Conservation (phyloP, 495 filamentous ascomycete genomes). For the Penicillium arizonense region DNA sequence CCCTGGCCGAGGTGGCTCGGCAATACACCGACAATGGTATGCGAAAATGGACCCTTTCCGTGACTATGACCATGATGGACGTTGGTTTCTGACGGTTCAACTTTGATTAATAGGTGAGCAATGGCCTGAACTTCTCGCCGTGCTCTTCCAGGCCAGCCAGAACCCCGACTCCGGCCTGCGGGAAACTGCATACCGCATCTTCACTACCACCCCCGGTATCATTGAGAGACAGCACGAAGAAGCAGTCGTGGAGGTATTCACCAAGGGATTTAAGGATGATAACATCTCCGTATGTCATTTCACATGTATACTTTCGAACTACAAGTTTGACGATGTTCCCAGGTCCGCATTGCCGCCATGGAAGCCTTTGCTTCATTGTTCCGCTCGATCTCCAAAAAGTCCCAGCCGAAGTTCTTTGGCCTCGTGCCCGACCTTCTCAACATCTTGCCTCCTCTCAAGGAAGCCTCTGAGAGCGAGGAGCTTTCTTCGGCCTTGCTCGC, state of each 20-base stretch:
- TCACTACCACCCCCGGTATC: conserved; percentile 91
- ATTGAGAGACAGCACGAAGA: conserved; percentile 95
- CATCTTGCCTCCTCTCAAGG: conserved; percentile 89
- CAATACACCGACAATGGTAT: conserved; percentile 90
- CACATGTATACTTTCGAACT: background rate
- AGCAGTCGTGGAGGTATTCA: conserved; percentile 78
- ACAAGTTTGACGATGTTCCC: conserved; percentile 7
- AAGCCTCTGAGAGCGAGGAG: conserved; percentile 81
- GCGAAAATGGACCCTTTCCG: conserved; percentile 27
- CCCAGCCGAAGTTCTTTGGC: conserved; percentile 78
- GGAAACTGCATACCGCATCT: conserved; percentile 89
- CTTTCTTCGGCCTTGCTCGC: conserved; percentile 85
- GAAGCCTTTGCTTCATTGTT: conserved; percentile 97
- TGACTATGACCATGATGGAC: background rate
- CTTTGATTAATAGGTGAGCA: conserved; percentile 57
- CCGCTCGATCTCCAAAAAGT: conserved; percentile 80
- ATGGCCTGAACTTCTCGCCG: conserved; percentile 87
- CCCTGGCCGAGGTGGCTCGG: conserved; percentile 89
- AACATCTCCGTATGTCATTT: conserved; percentile 63
- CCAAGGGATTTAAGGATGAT: conserved; percentile 86
- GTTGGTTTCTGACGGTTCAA: conserved; percentile 20
- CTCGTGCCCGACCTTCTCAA: conserved; percentile 89
- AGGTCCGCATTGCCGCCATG: conserved; percentile 90
- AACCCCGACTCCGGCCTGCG: conserved; percentile 75
- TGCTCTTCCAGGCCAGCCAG: conserved; percentile 85